Percentiles rank a stretch among this genome's conserved stretches.
Conservation (phyloP, 768 basidiomycete genomes). For the Austroboletus eburneus region DNA sequence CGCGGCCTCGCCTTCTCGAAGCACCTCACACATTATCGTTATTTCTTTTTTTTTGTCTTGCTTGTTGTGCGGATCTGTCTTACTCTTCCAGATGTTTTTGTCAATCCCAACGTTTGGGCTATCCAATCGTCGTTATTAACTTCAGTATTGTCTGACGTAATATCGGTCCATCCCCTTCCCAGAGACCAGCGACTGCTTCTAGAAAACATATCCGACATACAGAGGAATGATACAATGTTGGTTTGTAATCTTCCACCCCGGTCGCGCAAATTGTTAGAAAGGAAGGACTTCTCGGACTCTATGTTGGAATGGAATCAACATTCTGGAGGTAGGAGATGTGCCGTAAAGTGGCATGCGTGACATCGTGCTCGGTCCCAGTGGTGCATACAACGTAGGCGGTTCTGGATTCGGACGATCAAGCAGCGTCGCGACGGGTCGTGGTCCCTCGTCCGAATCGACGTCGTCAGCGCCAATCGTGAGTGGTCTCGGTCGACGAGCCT, state of each 20-base stretch:
- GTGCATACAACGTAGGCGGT: slow-evolving; percentile 48
- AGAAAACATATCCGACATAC: slow-evolving; percentile 65
- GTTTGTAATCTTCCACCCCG: slow-evolving; percentile 65
- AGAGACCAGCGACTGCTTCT: slow-evolving; percentile 38
- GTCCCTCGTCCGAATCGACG: too few species aligned
- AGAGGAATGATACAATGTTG: slow-evolving; percentile 77
- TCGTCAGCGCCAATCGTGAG: slow-evolving; percentile 17
- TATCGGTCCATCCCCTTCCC: slow-evolving; percentile 22
- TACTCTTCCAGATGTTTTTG: slow-evolving; percentile 67
- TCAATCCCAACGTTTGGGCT: slow-evolving; percentile 69
- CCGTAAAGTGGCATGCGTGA: slow-evolving; percentile 34
- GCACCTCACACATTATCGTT: too few species aligned
- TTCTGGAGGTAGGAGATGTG: too few species aligned
- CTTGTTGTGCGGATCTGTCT: slow-evolving; percentile 57
- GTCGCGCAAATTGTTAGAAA: too few species aligned
- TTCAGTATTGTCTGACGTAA: slow-evolving; percentile 40
- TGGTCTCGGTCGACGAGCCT: slow-evolving; percentile 20
- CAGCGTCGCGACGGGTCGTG: slow-evolving; percentile 40
- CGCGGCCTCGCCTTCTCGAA: too few species aligned
- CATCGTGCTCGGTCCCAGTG: slow-evolving; percentile 36
- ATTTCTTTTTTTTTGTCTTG: background rate
- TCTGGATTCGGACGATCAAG: slow-evolving; percentile 54
- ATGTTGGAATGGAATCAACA: too few species aligned
- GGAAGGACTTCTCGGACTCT: too few species aligned
- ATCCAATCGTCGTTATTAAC: slow-evolving; percentile 39